Evolutionary conservation across 768 basidiomycete genomes (phyloP).

Genomic region (Tulasnella sp.): DNA sequence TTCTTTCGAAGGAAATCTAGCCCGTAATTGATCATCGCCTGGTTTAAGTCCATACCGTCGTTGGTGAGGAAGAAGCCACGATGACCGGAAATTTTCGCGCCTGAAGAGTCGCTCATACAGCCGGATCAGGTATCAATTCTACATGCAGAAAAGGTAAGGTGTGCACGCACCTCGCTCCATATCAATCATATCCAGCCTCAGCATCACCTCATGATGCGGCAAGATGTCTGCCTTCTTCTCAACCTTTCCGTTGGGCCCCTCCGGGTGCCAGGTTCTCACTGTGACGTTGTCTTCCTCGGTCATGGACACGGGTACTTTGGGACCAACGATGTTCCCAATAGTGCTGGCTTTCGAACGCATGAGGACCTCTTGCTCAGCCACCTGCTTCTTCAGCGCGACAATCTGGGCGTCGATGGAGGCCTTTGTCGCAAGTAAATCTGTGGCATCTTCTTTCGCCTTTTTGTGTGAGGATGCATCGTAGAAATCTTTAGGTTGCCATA

Average conservation of each 20-base stretch:
- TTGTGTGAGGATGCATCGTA: neutral
- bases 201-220: slow-evolving; percentile 95
- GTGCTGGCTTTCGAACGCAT: slow-evolving; percentile 73
- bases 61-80: slow-evolving; percentile 92
- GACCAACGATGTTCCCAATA: slow-evolving; percentile 89
- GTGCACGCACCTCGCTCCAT: slow-evolving; percentile 71
- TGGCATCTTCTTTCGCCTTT: slow-evolving; percentile 84
- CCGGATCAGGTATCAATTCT: neutral
- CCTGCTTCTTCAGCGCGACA: slow-evolving; percentile 60
- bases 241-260: slow-evolving; percentile 59
- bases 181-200: slow-evolving; percentile 90
- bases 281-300: slow-evolving; percentile 94
- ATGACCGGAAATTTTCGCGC: slow-evolving; percentile 88
- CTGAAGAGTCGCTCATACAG: slow-evolving; percentile 29
- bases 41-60: slow-evolving; percentile 95
- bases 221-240: slow-evolving; percentile 66
- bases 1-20: slow-evolving; percentile 79
- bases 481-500: slow-evolving; percentile 1
- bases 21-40: slow-evolving; percentile 88
- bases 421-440: slow-evolving; percentile 77
- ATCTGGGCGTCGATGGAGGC: slow-evolving; percentile 75
- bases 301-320: slow-evolving; percentile 68
- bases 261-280: slow-evolving; percentile 76
- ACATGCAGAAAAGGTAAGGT: neutral
- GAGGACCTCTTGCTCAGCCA: slow-evolving; percentile 59